phyloP scores from a whole-genome alignment of 441 rosid species.

The Arabidopsis lyrata region DNA sequence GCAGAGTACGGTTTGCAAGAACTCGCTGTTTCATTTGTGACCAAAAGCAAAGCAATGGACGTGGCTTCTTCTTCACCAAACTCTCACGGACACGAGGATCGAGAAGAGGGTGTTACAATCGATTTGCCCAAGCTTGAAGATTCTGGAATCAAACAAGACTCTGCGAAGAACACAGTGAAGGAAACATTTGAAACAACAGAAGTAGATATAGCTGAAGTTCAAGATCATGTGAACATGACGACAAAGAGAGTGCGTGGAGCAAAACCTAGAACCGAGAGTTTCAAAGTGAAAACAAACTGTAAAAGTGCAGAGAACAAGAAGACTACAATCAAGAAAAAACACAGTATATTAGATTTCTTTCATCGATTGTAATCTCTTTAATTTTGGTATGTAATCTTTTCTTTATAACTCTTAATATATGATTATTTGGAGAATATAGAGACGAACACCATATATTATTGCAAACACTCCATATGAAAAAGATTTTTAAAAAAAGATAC shows the following conservation, averaged over 20 bases:
- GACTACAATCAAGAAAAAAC: slow-evolving; percentile 36
- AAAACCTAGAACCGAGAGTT: slow-evolving; percentile 43
- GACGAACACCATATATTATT: slow-evolving; percentile 32
- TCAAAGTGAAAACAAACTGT: slow-evolving; percentile 49
- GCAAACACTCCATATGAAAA: slow-evolving; percentile 1
- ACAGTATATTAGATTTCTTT: slow-evolving; percentile 72
- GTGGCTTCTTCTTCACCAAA: slow-evolving; percentile 34
- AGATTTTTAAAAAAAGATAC: not conserved
- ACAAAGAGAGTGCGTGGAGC: slow-evolving; percentile 40
- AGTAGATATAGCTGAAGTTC: slow-evolving; percentile 39
- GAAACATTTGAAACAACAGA: slow-evolving; percentile 42
- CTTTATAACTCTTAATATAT: slow-evolving; percentile 11
- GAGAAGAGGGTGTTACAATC: slow-evolving; percentile 23
- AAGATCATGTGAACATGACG: slow-evolving; percentile 43
- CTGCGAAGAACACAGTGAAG: slow-evolving; percentile 48
- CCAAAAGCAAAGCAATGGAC: slow-evolving; percentile 42
- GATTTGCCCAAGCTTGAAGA: slow-evolving; percentile 52
- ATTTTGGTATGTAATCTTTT: slow-evolving; percentile 2
- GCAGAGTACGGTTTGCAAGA: slow-evolving; percentile 39
- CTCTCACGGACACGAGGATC: slow-evolving; percentile 36
- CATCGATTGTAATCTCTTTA: slow-evolving; percentile 46
- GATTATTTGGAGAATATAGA: not conserved
- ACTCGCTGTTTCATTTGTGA: slow-evolving; percentile 39
- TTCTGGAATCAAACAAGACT: slow-evolving; percentile 33
- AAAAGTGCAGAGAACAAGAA: slow-evolving; percentile 42